A percentile compares a stretch with the other conserved stretches of the same genome.
These are phyloP conservation scores for Stentor coeruleus DNA, from an alignment of 73 alveolate species.

Conservation along the genomic window DNA sequence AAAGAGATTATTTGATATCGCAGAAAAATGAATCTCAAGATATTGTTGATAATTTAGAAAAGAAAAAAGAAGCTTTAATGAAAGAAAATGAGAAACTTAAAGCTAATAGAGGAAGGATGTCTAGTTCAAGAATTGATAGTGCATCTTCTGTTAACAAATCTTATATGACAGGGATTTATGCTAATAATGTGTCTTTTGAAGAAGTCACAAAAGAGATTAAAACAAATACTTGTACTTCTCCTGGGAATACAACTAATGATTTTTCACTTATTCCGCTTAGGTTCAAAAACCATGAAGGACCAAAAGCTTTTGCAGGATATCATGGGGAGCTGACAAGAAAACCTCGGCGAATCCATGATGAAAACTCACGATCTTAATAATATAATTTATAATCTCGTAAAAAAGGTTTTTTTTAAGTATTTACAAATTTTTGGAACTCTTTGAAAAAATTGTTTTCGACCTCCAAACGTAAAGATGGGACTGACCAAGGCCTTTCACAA, in stretches of 20 bases:
- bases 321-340: background rate
- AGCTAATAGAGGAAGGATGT: conserved; percentile 43
- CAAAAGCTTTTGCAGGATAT: background rate
- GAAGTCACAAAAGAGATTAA: background rate
- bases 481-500: background rate
- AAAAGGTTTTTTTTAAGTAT: too few species aligned
- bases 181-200: background rate
- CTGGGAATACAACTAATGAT: background rate
- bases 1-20: conserved; percentile 70
- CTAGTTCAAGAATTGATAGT: background rate
- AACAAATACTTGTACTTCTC: background rate
- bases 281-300: background rate
- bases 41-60: conserved; percentile 58
- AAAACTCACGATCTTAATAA: background rate
- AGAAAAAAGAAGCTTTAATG: conserved; percentile 72
- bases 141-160: background rate
- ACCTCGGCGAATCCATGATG: background rate
- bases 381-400: background rate
- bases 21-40: conserved; percentile 78
- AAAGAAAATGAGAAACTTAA: conserved; percentile 90
- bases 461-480: background rate
- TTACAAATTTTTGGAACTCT: background rate
- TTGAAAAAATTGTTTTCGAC: background rate
- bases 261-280: background rate
- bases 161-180: background rate